Evolutionary conservation across 306 rosid species (phyloP), one percentile per base, ranked within the genome.

Genomic region (Gleditsia sinensis): DNA sequence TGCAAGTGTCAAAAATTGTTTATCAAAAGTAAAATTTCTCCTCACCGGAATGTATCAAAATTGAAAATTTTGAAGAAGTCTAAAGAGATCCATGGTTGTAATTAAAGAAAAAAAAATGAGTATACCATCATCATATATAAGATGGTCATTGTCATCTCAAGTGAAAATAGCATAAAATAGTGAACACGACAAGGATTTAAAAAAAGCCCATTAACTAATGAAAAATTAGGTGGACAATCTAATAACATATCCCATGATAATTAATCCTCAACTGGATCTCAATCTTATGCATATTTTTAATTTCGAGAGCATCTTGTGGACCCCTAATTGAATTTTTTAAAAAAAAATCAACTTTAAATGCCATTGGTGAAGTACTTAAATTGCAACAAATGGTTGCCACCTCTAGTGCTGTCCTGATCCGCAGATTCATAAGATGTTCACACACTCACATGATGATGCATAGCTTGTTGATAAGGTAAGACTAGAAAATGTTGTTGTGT

Each of bases 391-490:
- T 59, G 51, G 71, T 6, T 43, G 58, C 77, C 79, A 65, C 81
- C 45, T 11, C 42, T 66, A 58, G 85, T 69, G 75, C 34, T 20
- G 80, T 83, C 84, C 55, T 75, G 84, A 83, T 86, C 83, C 69
- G 45, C 49, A 60, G 54, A 82, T 77, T 82, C 77, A 80, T 49
- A 78, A 51, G 56, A 75, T 66, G 54, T 69, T 85, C 79, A 53
- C 81, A 75, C 63, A 59, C 50, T 42, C 74, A 36, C 61, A 68
- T 5, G 21, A 57, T 69, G n/a, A 24, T 32, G 69, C n/a, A n/a
- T 34, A 34, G 12, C n/a, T 56, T 27, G 62, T 69, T 63, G 75
- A 78, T 78, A 66, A 81, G 76, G 74, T 54, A 23, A 34, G 85
- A 63, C 64, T 54, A 76, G 13, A 71, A 34, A 69, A 60, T 33